phyloP scores from a whole-genome alignment of 306 rosid species.

The Dalbergia cochinchinensis region DNA sequence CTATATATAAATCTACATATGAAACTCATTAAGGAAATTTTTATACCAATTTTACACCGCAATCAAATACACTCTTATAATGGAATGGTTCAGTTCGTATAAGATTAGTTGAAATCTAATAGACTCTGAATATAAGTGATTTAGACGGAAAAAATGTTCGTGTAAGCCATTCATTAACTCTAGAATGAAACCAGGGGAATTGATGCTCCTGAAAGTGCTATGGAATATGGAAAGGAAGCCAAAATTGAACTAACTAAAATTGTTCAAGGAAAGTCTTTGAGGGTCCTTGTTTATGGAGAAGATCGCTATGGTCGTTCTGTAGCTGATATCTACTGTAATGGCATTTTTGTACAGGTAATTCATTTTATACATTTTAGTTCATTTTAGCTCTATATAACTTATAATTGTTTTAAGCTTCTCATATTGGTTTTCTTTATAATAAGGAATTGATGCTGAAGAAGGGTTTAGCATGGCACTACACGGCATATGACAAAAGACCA shows the following conservation, averaged over 20 bases:
- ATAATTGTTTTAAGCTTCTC: slow-evolving; percentile 11
- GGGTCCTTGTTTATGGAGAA: slow-evolving; percentile 75
- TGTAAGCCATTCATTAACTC: slow-evolving; percentile 13
- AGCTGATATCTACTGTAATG: slow-evolving; percentile 79
- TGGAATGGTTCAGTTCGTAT: too few relatives aligned
- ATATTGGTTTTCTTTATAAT: slow-evolving; percentile 34
- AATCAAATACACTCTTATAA: too few relatives aligned
- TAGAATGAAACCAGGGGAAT: slow-evolving; percentile 71
- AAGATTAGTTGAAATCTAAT: too few relatives aligned
- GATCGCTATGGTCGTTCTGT: slow-evolving; percentile 89
- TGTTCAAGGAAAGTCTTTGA: slow-evolving; percentile 74
- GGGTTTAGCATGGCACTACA: slow-evolving; percentile 91
- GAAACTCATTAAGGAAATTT: too few relatives aligned
- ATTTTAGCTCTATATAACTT: neutral
- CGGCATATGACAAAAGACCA: slow-evolving; percentile 77
- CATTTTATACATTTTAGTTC: slow-evolving; percentile 3
- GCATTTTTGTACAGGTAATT: slow-evolving; percentile 80
- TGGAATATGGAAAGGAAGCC: slow-evolving; percentile 92
- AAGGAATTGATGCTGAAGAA: slow-evolving; percentile 94
- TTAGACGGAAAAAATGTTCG: neutral
- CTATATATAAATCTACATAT: too few relatives aligned
- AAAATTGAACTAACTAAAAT: slow-evolving; percentile 68
- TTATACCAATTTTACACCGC: too few relatives aligned
- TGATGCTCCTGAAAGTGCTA: slow-evolving; percentile 85
- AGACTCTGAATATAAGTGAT: too few relatives aligned